Base-by-base conservation (phyloP, 164 flowering plant genomes). In the Tetracentron sinense region DNA sequence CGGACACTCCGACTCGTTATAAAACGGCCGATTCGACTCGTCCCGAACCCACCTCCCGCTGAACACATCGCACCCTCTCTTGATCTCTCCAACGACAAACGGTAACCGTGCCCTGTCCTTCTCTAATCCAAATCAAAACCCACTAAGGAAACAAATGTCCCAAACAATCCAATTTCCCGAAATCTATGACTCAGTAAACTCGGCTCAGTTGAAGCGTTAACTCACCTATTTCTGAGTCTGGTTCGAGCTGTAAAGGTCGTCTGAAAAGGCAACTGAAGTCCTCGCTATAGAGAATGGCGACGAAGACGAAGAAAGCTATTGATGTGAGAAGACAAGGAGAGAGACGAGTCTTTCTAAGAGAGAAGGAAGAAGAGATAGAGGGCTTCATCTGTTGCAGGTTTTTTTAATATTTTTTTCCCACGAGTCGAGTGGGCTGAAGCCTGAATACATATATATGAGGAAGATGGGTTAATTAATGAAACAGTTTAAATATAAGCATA, bases 301-400 rank as follows among this genome's bases (percentile, higher is more conserved):
- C 80, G 64, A 86, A 80, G 75, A 83, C 27, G 64, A 87, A 75
- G 88, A 89, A 82, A 44, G 79, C 77, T 6, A 84, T 7, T 0
- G 88, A 63, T 53, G 82, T 69, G 70, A 80, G 64, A 72, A 86
- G 75, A 66, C 76, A 83, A 6, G 86, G 82, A 26, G 98, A 81
- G 53, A 86, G 56, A 15, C 84, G 84, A 30, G 72, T 20, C 56
- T 76, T 89, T 46, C 84, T 64, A 11, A 67, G 38, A 35, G 77
- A 67, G 2, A 16, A 8, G 6, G 77, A 63, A 2, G 75, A 61
- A 23, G 72, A 25, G 3, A 58, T 48, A 20, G 78, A 72, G 48
- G 78, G 69, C 77, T 83, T 85, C 90, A 84, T 84, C 11, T 38
- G 44, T 38, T 38, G 14, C 11, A 1, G 14, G 14, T n/a, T n/a